These are phyloP conservation scores for Cadophora sp. DNA, from an alignment of 2,329 filamentous ascomycete genomes.

Conservation along the genomic window DNA sequence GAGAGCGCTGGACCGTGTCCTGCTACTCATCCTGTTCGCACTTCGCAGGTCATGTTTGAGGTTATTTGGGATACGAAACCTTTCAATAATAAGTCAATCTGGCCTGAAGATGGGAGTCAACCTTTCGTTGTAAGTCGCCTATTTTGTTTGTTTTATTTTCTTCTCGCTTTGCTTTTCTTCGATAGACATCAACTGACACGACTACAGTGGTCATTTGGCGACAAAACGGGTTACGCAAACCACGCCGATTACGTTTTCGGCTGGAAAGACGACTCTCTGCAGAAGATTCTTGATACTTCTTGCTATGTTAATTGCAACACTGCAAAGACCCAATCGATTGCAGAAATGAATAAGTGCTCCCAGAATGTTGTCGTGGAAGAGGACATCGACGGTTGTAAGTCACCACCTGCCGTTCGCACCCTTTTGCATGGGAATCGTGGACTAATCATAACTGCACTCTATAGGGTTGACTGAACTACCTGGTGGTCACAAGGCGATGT, in stretches of 20 bases:
- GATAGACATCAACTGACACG: too few relatives aligned
- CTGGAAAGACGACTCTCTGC: conserved; percentile 56
- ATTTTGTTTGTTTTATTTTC: background rate
- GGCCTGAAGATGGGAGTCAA: conserved; percentile 53
- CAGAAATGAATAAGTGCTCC: conserved; percentile 55
- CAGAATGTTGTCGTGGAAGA: conserved; percentile 56
- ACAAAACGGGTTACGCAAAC: conserved; percentile 55
- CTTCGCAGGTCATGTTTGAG: conserved; percentile 58
- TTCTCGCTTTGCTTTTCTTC: too few relatives aligned
- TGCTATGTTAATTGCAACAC: conserved; percentile 56
- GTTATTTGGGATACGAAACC: conserved; percentile 54
- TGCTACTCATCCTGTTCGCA: conserved; percentile 51
- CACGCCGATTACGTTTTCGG: conserved; percentile 61
- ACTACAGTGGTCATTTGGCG: conserved; percentile 50
- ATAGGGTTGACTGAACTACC: conserved; percentile 30
- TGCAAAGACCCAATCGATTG: conserved; percentile 53
- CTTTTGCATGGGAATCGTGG: too few relatives aligned
- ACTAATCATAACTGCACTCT: background rate
- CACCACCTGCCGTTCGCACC: conserved; percentile 23
- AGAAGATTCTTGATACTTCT: conserved; percentile 55
- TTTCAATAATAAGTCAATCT: conserved; percentile 52
- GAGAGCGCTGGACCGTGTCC: conserved; percentile 35
- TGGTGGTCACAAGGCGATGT: conserved; percentile 28
- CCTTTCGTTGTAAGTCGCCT: conserved; percentile 45
- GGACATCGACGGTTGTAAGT: conserved; percentile 57